Evolutionary conservation across 805 yeast species (phyloP), one percentile per base, ranked within the genome.

Genomic region (Saccharomycopsis capsularis): DNA sequence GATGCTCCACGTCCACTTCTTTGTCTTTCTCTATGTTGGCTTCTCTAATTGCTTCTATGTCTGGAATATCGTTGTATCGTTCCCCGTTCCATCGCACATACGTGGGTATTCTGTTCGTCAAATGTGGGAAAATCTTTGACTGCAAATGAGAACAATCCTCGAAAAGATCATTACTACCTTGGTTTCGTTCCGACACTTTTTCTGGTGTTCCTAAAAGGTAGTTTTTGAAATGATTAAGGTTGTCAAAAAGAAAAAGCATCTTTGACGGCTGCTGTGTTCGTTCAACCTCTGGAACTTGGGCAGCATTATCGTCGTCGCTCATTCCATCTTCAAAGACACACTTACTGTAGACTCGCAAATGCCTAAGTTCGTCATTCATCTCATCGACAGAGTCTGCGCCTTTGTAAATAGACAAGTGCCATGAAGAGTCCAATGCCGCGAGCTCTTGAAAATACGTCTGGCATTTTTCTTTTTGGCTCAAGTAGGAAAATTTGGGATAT

Each of bases 61-160:
- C 29, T 9, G 52, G 52, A 18, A 45, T 35, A 7, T 44, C 50
- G 21, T 35, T 4, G 19, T 29, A 46, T 30, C 16, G 25, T 27
- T 63, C 66, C 5, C 70, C 68, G 42, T 65, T 64, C 71, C 72
- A 72, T 50, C 75, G 55, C 47, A 61, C 66, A 57, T 63, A 73
- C 16, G 60, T 57, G 6, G 78, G 76, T 19, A 60, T 61, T 37
- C 64, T 55, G 46, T 63, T 59, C 2, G 74, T 63, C 43, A 73
- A 55, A 66, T 71, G 71, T 34, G 68, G 71, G 58, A 69, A 71
- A 4, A 72, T 53, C 51, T 69, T 60, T 25, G 61, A 50, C 53
- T 72, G 75, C 19, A 50, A 11, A 13, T 16, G 27, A 4, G 37
- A 35, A 19, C 48, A 49, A n/a, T 32, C 16, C 44, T 15, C 19